Base-by-base conservation (phyloP, 2,329 filamentous ascomycete species). In the Trichoderma afroharzianum region DNA sequence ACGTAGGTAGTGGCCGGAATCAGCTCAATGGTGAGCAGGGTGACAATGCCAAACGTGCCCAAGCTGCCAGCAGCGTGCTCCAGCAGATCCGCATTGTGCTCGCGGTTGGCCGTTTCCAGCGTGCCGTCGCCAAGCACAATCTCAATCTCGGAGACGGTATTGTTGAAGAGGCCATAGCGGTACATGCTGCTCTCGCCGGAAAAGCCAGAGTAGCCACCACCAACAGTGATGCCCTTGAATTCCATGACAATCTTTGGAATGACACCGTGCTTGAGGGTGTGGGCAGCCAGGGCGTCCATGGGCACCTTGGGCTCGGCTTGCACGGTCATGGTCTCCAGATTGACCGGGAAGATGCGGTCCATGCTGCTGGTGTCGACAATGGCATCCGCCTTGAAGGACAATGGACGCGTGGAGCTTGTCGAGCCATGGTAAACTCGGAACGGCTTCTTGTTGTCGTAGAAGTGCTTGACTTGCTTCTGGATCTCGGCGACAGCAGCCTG, bases 401-500 rank as follows among this genome's bases (percentile, higher is more conserved):
- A 67, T 50, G 85, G 85, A 21, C 88, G 85, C 61, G 88, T 90
- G 72, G 85, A 88, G 77, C 89, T 89, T 28, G 88, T 90, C 0
- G 87, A 87, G 73, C 88, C 88, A 81, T 90, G 88, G 72, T 85
- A 87, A 75, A 91, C 88, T 26, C 88, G 83, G 78, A 89, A 90
- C 26, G 86, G 84, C 77, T 77, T 77, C 75, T 77, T 77, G 66
- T 73, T 72, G 71, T 78, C 75, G 73, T 78, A 70, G 64, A 78
- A 78, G 74, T 74, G 70, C 71, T 76, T 76, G 74, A 78, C 76
- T 62, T 76, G 75, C 67, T 76, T 47, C 66, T 77, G 76, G 73
- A 78, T 77, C 66, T 74, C 72, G 61, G 68, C 74, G 47, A 78
- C 77, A 32, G 77, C 76, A 30, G 70, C 72, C 18, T 75, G 72